These are phyloP conservation scores for Botrytis sinoallii DNA, from an alignment of 2,329 filamentous ascomycete species.

Conservation along the genomic window DNA sequence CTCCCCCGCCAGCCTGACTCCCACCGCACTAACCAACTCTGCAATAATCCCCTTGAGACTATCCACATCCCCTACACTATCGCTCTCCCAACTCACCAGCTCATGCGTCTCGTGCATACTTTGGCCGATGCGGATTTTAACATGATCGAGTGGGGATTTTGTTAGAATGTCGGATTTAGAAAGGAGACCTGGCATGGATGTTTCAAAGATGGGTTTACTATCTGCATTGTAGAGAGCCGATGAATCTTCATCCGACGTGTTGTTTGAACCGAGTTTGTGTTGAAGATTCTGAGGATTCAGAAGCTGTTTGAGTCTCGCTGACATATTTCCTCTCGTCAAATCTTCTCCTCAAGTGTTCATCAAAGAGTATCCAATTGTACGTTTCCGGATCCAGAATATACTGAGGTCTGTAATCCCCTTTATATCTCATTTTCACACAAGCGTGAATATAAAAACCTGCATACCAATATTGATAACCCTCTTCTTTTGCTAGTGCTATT, in stretches of 20 bases:
- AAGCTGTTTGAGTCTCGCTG: constrained; percentile 13
- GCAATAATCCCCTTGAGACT: constrained; percentile 61
- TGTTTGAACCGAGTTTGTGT: constrained; percentile 5
- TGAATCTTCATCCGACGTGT: constrained; percentile 1
- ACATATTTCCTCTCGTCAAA: constrained; percentile 34
- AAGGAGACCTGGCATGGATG: constrained; percentile 64
- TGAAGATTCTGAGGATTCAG: constrained; percentile 2
- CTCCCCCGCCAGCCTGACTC: constrained; percentile 51
- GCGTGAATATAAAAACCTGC: constrained; percentile 78
- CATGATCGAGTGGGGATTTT: constrained; percentile 55
- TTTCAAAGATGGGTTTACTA: constrained; percentile 51
- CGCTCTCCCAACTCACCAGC: constrained; percentile 56
- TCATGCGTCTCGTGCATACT: background rate
- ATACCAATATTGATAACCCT: constrained; percentile 76
- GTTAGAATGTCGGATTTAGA: constrained; percentile 50
- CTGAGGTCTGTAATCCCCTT: constrained; percentile 74
- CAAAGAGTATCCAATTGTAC: constrained; percentile 58
- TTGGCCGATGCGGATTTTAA: constrained; percentile 50
- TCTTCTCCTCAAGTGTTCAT: constrained; percentile 52
- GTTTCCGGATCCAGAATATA: constrained; percentile 69
- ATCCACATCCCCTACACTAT: constrained; percentile 47
- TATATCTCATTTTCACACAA: constrained; percentile 82
- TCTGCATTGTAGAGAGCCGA: constrained; percentile 22
- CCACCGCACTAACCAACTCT: constrained; percentile 65
- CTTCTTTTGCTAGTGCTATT: constrained; percentile 66